phyloP scores from a whole-genome alignment of 495 filamentous ascomycete species.

The Daldinia caldariorum region DNA sequence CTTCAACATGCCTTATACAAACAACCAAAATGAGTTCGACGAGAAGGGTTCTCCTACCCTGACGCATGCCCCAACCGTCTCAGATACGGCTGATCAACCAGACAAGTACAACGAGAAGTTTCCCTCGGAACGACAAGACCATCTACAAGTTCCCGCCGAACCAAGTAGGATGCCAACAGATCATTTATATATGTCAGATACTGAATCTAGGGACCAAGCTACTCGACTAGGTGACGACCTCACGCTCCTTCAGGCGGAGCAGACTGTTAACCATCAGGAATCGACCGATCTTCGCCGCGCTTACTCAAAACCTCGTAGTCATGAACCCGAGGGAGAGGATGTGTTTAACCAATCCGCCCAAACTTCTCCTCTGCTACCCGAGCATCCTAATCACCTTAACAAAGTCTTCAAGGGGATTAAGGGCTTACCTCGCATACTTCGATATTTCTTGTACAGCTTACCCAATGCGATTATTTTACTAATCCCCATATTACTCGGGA shows the following conservation, averaged over 20 bases:
- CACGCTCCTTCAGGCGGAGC: constrained; percentile 83
- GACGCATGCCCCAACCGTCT: constrained; percentile 42
- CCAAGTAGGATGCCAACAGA: constrained; percentile 21
- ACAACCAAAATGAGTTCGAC: constrained; percentile 29
- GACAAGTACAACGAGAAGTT: constrained; percentile 38
- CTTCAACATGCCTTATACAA: constrained; percentile 32
- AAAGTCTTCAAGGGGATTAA: constrained; percentile 64
- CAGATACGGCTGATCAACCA: constrained; percentile 37
- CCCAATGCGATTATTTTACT: constrained; percentile 78
- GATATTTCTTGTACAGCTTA: constrained; percentile 88
- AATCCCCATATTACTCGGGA: constrained; percentile 82
- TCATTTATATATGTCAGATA: constrained; percentile 25
- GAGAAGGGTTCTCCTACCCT: constrained; percentile 44
- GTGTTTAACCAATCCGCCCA: constrained; percentile 76
- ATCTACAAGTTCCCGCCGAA: constrained; percentile 37
- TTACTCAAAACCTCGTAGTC: constrained; percentile 48
- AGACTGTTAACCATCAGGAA: constrained; percentile 68
- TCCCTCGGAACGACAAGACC: constrained; percentile 32
- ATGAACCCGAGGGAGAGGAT: constrained; percentile 71
- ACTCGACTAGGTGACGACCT: constrained; percentile 85
- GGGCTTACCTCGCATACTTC: constrained; percentile 77
- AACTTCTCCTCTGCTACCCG: constrained; percentile 54
- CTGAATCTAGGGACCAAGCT: constrained; percentile 66
- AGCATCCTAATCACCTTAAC: constrained; percentile 63
- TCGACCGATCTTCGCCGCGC: constrained; percentile 50